Conservation (phyloP, 352 stramenopile genomes). For the Globisporangium camurandrum region DNA sequence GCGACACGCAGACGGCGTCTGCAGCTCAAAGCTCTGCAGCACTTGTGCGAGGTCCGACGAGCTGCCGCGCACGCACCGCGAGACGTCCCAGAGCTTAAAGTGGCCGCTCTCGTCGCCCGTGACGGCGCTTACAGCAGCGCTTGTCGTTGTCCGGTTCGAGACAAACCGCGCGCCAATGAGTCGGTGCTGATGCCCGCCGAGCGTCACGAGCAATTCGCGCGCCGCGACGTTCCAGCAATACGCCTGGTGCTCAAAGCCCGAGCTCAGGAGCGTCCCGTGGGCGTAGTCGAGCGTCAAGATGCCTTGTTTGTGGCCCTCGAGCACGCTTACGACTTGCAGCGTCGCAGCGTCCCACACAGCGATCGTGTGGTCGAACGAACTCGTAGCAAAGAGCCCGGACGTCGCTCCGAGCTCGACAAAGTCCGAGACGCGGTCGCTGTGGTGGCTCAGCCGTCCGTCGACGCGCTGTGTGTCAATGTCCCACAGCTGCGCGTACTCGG, state of each 20-base stretch:
- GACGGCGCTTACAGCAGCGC: constrained; percentile 26
- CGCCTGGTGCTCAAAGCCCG: constrained; percentile 76
- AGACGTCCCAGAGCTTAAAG: constrained; percentile 79
- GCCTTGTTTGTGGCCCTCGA: constrained; percentile 54
- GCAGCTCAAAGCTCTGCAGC: constrained; percentile 44
- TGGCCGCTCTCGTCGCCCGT: constrained; percentile 66
- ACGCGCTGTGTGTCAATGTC: constrained; percentile 42
- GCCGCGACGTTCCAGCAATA: constrained; percentile 68
- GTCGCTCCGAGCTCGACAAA: constrained; percentile 44
- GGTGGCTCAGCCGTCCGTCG: constrained; percentile 20
- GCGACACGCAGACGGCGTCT: constrained; percentile 31
- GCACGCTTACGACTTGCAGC: constrained; percentile 38
- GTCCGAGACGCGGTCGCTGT: constrained; percentile 46
- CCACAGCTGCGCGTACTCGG: constrained; percentile 50
- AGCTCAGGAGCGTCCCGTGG: constrained; percentile 53
- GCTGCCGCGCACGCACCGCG: constrained; percentile 32
- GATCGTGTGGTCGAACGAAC: constrained; percentile 74
- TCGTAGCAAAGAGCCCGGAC: constrained; percentile 57
- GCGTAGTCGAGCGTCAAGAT: constrained; percentile 57
- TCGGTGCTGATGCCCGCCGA: constrained; percentile 56
- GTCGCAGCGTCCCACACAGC: constrained; percentile 56
- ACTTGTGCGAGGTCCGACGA: constrained; percentile 22
- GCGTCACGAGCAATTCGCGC: constrained; percentile 35
- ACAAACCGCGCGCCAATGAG: constrained; percentile 68
- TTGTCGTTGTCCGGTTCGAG: constrained; percentile 12